Base-by-base conservation (phyloP, 2,329 filamentous ascomycete genomes). In the Curvularia hawaiiensis region DNA sequence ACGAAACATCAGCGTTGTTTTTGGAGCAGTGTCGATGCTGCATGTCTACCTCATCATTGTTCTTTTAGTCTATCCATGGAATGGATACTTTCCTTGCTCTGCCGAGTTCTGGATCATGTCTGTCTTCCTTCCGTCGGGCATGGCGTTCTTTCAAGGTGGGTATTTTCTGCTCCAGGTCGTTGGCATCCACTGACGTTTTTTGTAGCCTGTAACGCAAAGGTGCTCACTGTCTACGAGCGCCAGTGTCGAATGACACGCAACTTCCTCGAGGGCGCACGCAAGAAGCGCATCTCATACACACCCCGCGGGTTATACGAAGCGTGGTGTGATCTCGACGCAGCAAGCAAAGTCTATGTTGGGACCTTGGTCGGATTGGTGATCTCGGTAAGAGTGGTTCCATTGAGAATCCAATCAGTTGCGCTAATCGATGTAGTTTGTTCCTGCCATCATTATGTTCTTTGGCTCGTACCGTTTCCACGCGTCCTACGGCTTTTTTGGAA, bases 391-490 rank as follows among this genome's bases (percentile, higher is more conserved):
- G 46, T 20, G n/a, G 22, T 12, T 35, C 8, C 9, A 41, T 16
- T 11, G 6, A 11, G 45, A 43, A 18, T 16, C 26, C 20, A 43
- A 40, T 11, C 43, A 5, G 11, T 28, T 38, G 22, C 16, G 45
- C 68, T 73, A 46, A 75, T 22, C 50, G 45, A 6, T 4, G 16
- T 63, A 89, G 87, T 72, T 89, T 3, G 64, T 85, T 52, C 77
- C 88, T 11, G 84, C 86, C 0, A 61, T 87, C 35, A 70, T 87
- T 50, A 83, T 88, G 73, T 90, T 82, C 72, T 78, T 87, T 63
- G 79, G 87, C 33, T 90, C 88, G 1, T 83, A 82, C 50, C 88
- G 88, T 60, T 90, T 89, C 65, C 88, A 90, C 67, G 69, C 61
- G 1, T 56, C 76, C 12, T 82, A 80, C 5, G 89, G 86, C 46